Percentiles rank a stretch among this genome's conserved stretches.
Evolutionary conservation across 306 rosid genomes (phyloP).

Genomic region (Vachellia pachyceras): DNA sequence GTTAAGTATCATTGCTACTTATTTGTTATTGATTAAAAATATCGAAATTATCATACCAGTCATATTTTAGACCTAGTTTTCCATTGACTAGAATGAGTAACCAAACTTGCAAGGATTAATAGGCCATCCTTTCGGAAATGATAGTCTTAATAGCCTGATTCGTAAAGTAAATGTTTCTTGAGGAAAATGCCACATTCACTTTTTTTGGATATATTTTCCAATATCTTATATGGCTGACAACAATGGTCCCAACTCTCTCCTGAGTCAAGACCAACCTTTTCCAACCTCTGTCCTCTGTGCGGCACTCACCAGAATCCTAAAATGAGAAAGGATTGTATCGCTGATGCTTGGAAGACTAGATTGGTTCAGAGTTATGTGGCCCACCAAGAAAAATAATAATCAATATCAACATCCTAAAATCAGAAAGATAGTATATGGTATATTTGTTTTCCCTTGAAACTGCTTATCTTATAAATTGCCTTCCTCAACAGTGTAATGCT

Average conservation of each 20-base stretch:
- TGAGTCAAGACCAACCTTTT: not conserved
- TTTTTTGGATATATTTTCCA: not conserved
- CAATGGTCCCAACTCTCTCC: not conserved
- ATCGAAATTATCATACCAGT: not conserved
- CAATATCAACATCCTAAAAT: not conserved
- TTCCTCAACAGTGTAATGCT: constrained; percentile 1
- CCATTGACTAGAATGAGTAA: not conserved
- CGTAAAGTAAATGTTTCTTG: not conserved
- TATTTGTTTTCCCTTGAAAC: constrained; percentile 10
- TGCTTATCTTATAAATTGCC: not conserved
- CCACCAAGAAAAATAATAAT: not conserved
- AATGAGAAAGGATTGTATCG: not conserved
- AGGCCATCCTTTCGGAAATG: not conserved
- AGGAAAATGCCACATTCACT: not conserved
- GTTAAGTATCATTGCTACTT: not conserved
- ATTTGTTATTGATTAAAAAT: not conserved
- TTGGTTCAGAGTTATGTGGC: not conserved
- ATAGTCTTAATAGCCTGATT: not conserved
- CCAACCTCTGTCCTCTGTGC: not conserved
- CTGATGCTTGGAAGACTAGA: not conserved
- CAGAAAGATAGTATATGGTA: not conserved
- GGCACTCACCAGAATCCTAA: not conserved
- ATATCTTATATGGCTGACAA: too few species aligned
- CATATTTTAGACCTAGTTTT: not conserved
- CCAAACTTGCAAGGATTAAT: not conserved